Evolutionary conservation across 2,329 filamentous ascomycete genomes (phyloP).

Genomic region (Shiraia sp.): DNA sequence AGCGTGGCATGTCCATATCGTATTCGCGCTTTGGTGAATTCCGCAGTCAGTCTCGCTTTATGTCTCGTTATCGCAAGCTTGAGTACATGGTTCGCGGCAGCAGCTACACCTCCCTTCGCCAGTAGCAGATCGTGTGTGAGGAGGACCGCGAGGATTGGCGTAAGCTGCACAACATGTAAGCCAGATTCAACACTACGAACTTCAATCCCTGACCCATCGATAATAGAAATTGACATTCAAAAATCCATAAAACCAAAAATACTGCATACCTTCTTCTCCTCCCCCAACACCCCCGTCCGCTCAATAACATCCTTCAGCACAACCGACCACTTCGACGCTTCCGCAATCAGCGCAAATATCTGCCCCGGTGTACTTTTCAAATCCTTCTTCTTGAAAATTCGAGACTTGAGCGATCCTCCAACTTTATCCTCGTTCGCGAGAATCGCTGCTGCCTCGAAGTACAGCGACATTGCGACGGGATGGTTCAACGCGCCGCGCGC

Average conservation of each 20-base stretch:
- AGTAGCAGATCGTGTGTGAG: constrained; percentile 86
- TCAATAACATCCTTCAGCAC: constrained; percentile 91
- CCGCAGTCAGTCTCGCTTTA: constrained; percentile 77
- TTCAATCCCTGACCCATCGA: too few species aligned
- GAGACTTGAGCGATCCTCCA: constrained; percentile 84
- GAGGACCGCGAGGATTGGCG: constrained; percentile 76
- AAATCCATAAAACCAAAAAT: too few species aligned
- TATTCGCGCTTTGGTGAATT: constrained; percentile 79
- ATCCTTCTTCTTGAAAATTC: constrained; percentile 74
- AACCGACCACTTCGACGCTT: constrained; percentile 87
- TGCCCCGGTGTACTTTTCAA: constrained; percentile 79
- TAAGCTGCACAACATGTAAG: constrained; percentile 61
- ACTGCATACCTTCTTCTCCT: constrained; percentile 84
- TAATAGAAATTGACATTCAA: too few species aligned
- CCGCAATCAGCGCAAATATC: constrained; percentile 83
- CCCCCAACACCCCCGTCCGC: constrained; percentile 70
- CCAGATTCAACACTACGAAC: too few species aligned
- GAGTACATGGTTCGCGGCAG: constrained; percentile 78
- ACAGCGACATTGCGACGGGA: constrained; percentile 75
- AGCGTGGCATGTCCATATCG: constrained; percentile 70
- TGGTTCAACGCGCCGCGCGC: background rate
- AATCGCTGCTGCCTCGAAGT: constrained; percentile 84
- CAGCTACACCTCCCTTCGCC: constrained; percentile 78
- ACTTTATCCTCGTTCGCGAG: constrained; percentile 65
- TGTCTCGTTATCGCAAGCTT: constrained; percentile 76